These are phyloP conservation scores for Setaria italica DNA, from an alignment of 202 grass and related monocot species.

Conservation along the genomic window DNA sequence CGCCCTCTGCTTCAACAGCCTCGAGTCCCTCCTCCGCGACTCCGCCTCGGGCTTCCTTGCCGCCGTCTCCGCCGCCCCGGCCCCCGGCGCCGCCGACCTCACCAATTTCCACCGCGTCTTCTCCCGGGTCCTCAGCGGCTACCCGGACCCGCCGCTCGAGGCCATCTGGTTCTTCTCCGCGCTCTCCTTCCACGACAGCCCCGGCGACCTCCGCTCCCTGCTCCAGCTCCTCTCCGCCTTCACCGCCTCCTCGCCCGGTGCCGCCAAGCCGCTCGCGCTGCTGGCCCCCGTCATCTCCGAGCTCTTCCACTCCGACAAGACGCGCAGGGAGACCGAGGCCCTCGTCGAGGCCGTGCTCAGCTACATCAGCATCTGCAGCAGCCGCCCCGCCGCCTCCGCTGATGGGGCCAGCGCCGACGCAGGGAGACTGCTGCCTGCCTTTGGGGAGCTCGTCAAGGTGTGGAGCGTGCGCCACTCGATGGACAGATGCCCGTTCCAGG, in stretches of 20 bases:
- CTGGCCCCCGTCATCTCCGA: conserved; percentile 81
- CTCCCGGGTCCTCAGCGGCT: conserved; percentile 73
- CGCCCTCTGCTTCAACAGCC: conserved; percentile 59
- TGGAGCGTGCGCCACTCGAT: conserved; percentile 74
- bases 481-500: conserved; percentile 62
- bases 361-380: conserved; percentile 88
- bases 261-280: conserved; percentile 79
- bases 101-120: conserved; percentile 80
- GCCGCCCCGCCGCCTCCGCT: conserved; percentile 31
- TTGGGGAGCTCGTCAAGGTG: conserved; percentile 82
- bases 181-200: conserved; percentile 76
- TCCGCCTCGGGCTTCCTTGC: conserved; percentile 80
- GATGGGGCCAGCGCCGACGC: conserved; percentile 28
- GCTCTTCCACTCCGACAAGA: conserved; percentile 71
- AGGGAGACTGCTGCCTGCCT: conserved; percentile 60
- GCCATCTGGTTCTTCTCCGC: conserved; percentile 95
- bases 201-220: conserved; percentile 65
- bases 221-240: conserved; percentile 77
- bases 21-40: conserved; percentile 84
- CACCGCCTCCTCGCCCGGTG: conserved; percentile 55
- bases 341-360: conserved; percentile 79
- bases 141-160: conserved; percentile 81
- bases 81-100: conserved; percentile 78
- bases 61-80: conserved; percentile 65
- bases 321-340: conserved; percentile 70